Evolutionary conservation across 768 basidiomycete genomes (phyloP).

Genomic region (Termitomyces sp.): DNA sequence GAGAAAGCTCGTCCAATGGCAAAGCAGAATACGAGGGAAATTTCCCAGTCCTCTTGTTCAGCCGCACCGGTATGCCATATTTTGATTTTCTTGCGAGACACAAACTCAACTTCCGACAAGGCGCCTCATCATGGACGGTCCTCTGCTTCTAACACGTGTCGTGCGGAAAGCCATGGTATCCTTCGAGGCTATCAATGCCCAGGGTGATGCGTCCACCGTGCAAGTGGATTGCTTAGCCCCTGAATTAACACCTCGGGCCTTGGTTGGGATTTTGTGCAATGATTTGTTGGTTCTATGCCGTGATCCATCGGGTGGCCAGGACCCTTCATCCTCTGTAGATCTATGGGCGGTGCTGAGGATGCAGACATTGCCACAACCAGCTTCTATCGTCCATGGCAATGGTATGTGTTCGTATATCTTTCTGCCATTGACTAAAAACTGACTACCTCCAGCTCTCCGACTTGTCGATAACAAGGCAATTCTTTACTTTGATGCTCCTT

Average conservation of each 20-base stretch:
- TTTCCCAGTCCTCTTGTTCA: conserved; percentile 98
- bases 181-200: conserved; percentile 76
- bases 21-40: conserved; percentile 81
- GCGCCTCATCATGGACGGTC: conserved; percentile 91
- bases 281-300: conserved; percentile 91
- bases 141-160: conserved; percentile 80
- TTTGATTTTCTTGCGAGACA: conserved; percentile 3
- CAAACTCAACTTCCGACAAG: conserved; percentile 34
- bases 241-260: conserved; percentile 74
- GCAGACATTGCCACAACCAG: conserved; percentile 90
- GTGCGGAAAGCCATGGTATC: conserved; percentile 81
- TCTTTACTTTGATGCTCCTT: conserved; percentile 82
- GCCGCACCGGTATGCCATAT: conserved; percentile 75
- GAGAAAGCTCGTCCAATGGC: conserved; percentile 88
- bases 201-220: conserved; percentile 75
- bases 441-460: conserved; percentile 56
- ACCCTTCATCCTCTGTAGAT: conserved; percentile 73
- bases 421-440: conserved; percentile 6
- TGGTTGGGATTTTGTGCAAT: conserved; percentile 86
- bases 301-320: conserved; percentile 79
- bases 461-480: conserved; percentile 92
- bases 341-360: conserved; percentile 96
- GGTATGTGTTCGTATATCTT: conserved; percentile 35
- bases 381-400: conserved; percentile 86
- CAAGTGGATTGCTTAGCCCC: conserved; percentile 91